A percentile compares a stretch with the other conserved stretches of the same genome.
phyloP scores from a whole-genome alignment of 192 early-diverging fungal genomes.

The Linnemannia schmuckeri region DNA sequence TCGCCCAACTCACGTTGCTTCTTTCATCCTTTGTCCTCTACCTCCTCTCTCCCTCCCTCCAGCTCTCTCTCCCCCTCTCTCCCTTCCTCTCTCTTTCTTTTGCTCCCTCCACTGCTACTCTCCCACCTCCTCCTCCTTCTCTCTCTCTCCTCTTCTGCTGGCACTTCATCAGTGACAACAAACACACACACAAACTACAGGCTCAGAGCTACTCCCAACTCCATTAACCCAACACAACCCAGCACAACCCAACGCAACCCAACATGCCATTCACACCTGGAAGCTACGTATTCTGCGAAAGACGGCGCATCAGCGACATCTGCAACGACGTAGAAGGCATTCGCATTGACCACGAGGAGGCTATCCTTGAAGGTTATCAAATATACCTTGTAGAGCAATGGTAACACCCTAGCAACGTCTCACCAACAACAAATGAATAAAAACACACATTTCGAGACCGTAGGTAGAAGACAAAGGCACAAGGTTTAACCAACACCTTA shows the following conservation, averaged over 20 bases:
- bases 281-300: constrained; percentile 49
- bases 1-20: too few relatives aligned
- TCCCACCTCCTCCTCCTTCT: neutral
- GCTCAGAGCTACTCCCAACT: neutral
- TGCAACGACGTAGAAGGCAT: constrained; percentile 41
- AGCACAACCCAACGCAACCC: neutral
- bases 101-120: neutral
- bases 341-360: constrained; percentile 31
- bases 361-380: constrained; percentile 43
- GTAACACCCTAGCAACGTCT: constrained; percentile 3
- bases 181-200: neutral
- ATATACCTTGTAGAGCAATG: constrained; percentile 58
- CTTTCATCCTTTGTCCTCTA: neutral
- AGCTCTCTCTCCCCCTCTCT: too few relatives aligned
- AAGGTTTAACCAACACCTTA: neutral
- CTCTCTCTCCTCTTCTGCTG: neutral
- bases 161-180: neutral
- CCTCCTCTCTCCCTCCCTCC: neutral
- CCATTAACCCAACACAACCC: neutral
- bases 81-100: neutral
- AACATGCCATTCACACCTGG: constrained; percentile 31
- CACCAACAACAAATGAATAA: neutral
- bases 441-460: too few relatives aligned
- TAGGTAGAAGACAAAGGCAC: neutral
- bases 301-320: constrained; percentile 35